phyloP scores from a whole-genome alignment of 2,329 filamentous ascomycete genomes.

The Diplocarpon mali region DNA sequence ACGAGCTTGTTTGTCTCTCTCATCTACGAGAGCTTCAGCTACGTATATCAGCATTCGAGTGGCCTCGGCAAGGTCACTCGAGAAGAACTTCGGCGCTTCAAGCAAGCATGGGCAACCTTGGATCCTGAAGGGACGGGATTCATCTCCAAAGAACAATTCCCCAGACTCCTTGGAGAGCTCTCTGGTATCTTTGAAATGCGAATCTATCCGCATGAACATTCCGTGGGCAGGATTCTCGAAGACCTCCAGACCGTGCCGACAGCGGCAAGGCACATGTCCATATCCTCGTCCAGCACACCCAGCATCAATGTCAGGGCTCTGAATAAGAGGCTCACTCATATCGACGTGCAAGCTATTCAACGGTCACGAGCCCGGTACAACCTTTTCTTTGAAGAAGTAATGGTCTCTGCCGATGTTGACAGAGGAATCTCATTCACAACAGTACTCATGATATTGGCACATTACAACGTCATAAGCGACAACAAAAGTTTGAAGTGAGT shows the following conservation, averaged over 20 bases:
- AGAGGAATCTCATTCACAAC: slow-evolving; percentile 84
- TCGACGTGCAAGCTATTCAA: slow-evolving; percentile 68
- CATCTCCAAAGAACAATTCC: slow-evolving; percentile 83
- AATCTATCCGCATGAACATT: slow-evolving; percentile 86
- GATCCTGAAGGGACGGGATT: slow-evolving; percentile 87
- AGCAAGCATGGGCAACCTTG: slow-evolving; percentile 94
- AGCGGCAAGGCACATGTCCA: slow-evolving; percentile 37
- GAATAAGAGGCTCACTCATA: slow-evolving; percentile 57
- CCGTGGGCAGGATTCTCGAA: slow-evolving; percentile 76
- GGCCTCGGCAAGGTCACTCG: slow-evolving; percentile 83
- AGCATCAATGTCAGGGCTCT: slow-evolving; percentile 64
- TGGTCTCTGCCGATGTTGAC: slow-evolving; percentile 84
- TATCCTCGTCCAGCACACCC: slow-evolving; percentile 39
- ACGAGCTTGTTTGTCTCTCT: slow-evolving; percentile 96
- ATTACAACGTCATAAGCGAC: slow-evolving; percentile 98
- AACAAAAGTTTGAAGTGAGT: slow-evolving; percentile 79
- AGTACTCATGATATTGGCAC: slow-evolving; percentile 88
- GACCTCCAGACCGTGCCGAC: slow-evolving; percentile 46
- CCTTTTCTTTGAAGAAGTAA: slow-evolving; percentile 92
- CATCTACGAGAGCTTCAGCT: slow-evolving; percentile 98
- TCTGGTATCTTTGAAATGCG: slow-evolving; percentile 96
- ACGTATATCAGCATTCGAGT: slow-evolving; percentile 94
- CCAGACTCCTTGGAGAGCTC: slow-evolving; percentile 77
- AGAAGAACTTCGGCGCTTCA: slow-evolving; percentile 92
- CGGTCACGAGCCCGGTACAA: slow-evolving; percentile 72